Evolutionary conservation across 441 rosid genomes (phyloP).

Genomic region (Daphne laureola): DNA sequence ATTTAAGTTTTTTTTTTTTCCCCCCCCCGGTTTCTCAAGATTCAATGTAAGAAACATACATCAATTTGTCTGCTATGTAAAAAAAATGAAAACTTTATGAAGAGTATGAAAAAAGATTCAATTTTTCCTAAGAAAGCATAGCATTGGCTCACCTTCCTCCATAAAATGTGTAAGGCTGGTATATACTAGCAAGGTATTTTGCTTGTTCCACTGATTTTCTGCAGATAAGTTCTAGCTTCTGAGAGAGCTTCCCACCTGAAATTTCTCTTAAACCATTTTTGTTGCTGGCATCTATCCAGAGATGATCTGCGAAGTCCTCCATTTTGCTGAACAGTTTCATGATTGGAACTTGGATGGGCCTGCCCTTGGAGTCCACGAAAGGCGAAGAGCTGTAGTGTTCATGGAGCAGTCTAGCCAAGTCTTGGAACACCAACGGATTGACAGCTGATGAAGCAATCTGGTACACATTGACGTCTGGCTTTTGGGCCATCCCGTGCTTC

Average conservation of each 20-base stretch:
- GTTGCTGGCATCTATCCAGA: slow-evolving; percentile 35
- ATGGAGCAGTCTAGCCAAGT: slow-evolving; percentile 53
- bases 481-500: slow-evolving; percentile 46
- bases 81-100: neutral
- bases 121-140: neutral
- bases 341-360: slow-evolving; percentile 53
- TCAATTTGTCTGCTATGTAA: too few species aligned
- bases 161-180: slow-evolving; percentile 85
- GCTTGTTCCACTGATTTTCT: slow-evolving; percentile 80
- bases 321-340: slow-evolving; percentile 74
- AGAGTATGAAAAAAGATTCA: neutral
- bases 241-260: slow-evolving; percentile 45
- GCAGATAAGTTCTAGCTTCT: slow-evolving; percentile 54
- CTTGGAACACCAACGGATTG: slow-evolving; percentile 67
- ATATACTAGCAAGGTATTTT: slow-evolving; percentile 64
- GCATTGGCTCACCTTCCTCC: slow-evolving; percentile 55
- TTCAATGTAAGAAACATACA: too few species aligned
- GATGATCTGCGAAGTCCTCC: slow-evolving; percentile 65
- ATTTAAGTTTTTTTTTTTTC: slow-evolving; percentile 1
- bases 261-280: slow-evolving; percentile 32
- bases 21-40: too few species aligned
- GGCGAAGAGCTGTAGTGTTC: slow-evolving; percentile 72
- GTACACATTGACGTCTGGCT: slow-evolving; percentile 63
- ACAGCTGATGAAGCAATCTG: slow-evolving; percentile 88
- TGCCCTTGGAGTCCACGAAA: slow-evolving; percentile 66